Evolutionary conservation across 495 filamentous ascomycete species (phyloP).

Genomic region (Penicillium soppii): DNA sequence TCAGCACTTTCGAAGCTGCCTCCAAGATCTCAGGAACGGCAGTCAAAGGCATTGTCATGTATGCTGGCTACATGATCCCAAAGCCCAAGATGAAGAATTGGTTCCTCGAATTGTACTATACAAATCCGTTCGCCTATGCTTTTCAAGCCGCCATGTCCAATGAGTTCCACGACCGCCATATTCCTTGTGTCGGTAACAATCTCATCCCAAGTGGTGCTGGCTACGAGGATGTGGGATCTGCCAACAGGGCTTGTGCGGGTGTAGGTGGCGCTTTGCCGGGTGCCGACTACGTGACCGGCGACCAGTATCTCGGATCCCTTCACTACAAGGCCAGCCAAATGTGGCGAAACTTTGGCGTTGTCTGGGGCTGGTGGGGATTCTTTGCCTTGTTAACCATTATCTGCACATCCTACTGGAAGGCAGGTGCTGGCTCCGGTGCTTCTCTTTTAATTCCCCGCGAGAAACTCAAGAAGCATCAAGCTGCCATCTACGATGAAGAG

Average conservation of each 20-base stretch:
- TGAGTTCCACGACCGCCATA: constrained; percentile 58
- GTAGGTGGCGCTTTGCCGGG: constrained; percentile 48
- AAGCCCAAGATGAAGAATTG: constrained; percentile 67
- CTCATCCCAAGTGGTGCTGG: constrained; percentile 39
- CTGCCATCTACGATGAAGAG: constrained; percentile 28
- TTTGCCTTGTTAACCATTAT: constrained; percentile 35
- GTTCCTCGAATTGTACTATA: constrained; percentile 70
- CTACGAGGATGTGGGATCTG: constrained; percentile 24
- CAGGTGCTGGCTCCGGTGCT: constrained; percentile 22
- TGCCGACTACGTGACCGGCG: constrained; percentile 39
- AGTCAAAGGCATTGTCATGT: constrained; percentile 53
- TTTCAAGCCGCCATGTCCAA: constrained; percentile 67
- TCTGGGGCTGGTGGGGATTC: constrained; percentile 43
- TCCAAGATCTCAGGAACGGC: constrained; percentile 51
- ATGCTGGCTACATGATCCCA: constrained; percentile 57
- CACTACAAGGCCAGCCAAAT: constrained; percentile 43
- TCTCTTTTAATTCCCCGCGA: constrained; percentile 41
- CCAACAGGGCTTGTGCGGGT: constrained; percentile 50
- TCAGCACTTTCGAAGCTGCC: constrained; percentile 48
- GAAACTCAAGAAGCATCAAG: constrained; percentile 25
- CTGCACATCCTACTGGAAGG: constrained; percentile 33
- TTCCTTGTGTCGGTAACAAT: constrained; percentile 47
- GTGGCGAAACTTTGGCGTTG: constrained; percentile 46
- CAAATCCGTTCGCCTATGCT: constrained; percentile 70
- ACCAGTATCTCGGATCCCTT: constrained; percentile 48